Percentiles rank a stretch among this genome's conserved stretches.
These are phyloP conservation scores for Debaryomycetaceae sp. DNA, from an alignment of 1,139 yeast genomes.

Conservation along the genomic window DNA sequence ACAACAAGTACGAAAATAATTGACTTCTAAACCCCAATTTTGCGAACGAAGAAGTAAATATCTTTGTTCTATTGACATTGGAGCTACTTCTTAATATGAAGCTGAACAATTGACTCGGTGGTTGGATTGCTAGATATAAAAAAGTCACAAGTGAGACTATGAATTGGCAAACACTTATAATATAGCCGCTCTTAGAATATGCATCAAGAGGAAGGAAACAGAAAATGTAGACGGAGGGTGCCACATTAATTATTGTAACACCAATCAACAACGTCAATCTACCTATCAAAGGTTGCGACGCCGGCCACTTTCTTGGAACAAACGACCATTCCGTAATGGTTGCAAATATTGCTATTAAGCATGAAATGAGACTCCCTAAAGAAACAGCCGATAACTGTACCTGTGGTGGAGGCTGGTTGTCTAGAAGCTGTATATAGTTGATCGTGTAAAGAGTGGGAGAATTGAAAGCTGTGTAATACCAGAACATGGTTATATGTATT, in stretches of 20 bases:
- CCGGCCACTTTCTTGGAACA: constrained; percentile 72
- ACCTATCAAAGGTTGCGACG: constrained; percentile 47
- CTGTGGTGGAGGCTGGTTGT: constrained; percentile 66
- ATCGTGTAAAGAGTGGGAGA: constrained; percentile 58
- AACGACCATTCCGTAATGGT: constrained; percentile 59
- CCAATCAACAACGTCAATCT: constrained; percentile 44
- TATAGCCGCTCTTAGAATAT: constrained; percentile 46
- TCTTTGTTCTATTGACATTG: constrained; percentile 10
- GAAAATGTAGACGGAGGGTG: constrained; percentile 64
- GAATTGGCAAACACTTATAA: constrained; percentile 57
- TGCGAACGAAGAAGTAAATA: constrained; percentile 56
- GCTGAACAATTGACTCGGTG: constrained; percentile 52
- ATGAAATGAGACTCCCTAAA: constrained; percentile 69
- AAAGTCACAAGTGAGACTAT: constrained; percentile 59
- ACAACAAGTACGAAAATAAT: constrained; percentile 57
- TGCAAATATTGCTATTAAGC: constrained; percentile 61
- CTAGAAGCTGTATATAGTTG: constrained; percentile 51
- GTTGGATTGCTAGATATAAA: constrained; percentile 51
- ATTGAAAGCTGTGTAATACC: constrained; percentile 57
- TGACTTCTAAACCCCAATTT: constrained; percentile 47
- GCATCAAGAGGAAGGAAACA: constrained; percentile 50
- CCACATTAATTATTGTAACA: constrained; percentile 46
- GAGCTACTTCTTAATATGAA: constrained; percentile 7
- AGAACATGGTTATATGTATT: constrained; percentile 54
- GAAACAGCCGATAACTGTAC: constrained; percentile 61